Conservation (phyloP, 805 yeast genomes). For the Lachancea mirantina region DNA sequence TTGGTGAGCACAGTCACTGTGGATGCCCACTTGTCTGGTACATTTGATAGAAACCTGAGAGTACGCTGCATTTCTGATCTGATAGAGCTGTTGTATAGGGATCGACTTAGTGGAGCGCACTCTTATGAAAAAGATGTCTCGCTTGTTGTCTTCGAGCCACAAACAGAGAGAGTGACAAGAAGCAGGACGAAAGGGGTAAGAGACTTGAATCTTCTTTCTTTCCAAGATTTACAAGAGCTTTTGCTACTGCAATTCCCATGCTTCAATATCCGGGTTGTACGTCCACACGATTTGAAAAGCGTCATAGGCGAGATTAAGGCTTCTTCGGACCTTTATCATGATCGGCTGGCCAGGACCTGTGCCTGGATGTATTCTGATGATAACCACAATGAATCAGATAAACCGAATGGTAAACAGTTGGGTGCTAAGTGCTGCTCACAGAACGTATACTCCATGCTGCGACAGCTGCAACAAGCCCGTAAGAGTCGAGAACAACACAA, state of each 20-base stretch:
- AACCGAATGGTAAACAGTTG: too few species aligned
- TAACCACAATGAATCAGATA: too few species aligned
- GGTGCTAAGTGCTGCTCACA: slow-evolving; percentile 7
- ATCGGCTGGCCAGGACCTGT: slow-evolving; percentile 22
- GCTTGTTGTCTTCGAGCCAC: slow-evolving; percentile 15
- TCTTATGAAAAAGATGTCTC: slow-evolving; percentile 23
- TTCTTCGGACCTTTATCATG: not conserved
- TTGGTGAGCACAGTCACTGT: not conserved
- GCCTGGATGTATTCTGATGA: slow-evolving; percentile 26
- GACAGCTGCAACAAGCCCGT: slow-evolving; percentile 16
- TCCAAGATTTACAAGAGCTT: slow-evolving; percentile 1
- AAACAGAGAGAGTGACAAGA: not conserved
- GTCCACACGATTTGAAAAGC: slow-evolving; percentile 1
- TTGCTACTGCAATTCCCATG: slow-evolving; percentile 17
- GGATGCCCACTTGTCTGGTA: not conserved
- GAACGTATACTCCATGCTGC: slow-evolving; percentile 25
- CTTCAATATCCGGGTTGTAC: slow-evolving; percentile 18
- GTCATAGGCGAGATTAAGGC: not conserved
- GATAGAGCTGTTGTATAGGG: slow-evolving; percentile 16
- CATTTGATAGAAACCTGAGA: not conserved
- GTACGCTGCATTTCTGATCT: slow-evolving; percentile 7
- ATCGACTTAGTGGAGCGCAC: slow-evolving; percentile 14
- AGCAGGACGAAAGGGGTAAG: too few species aligned
- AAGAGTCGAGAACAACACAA: not conserved
- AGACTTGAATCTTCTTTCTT: too few species aligned